Base-by-base conservation (phyloP, 345 rosid species). In the Hirschfeldia incana region DNA sequence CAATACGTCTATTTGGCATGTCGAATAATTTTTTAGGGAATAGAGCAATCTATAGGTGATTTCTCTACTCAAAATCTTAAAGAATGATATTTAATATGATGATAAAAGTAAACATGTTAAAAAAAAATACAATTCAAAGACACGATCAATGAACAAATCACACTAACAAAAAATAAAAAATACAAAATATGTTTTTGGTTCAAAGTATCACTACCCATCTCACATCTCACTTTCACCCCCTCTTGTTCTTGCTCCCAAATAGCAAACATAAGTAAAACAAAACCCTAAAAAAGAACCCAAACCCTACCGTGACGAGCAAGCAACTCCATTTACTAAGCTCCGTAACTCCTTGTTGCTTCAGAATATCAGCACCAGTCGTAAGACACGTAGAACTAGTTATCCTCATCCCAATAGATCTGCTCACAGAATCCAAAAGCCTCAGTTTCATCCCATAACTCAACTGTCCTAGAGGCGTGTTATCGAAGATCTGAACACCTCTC, bases 211-310 rank as follows among this genome's bases (percentile, higher is more conserved):
- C 11, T 55, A 13, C 30, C 34, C 9, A 51, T 34, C 55, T 7
- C 65, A 64, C 9, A 53, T 26, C 55, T 7, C 65, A 64, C 10
- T 13, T 9, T 90, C 70, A 91, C 32, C 80, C 86, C 73, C 98
- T 87, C 86, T 88, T 91, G 85, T 92, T 92, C 88, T 91, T 94
- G 85, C 98, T 89, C 4, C 97, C 97, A 28, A 89, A 13, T 82
- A 89, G 69, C 85, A 94, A 84, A n/a, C 86, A 65, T 6, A 92
- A 84, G 83, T 92, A 92, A 73, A 94, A 94, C 71, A 92, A 78
- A 72, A 83, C 13, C 84, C 97, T 91, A 67, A 92, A 92, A 36
- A 92, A 82, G 84, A 92, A 91, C 0, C 98, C 97, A 86, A 91
- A 92, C 3, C 89, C 97, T 60, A 94, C 80, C 29, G 91, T 88